These are phyloP conservation scores for Sporisorium scitamineum DNA, from an alignment of 1,284 basidiomycete genomes.

Conservation along the genomic window DNA sequence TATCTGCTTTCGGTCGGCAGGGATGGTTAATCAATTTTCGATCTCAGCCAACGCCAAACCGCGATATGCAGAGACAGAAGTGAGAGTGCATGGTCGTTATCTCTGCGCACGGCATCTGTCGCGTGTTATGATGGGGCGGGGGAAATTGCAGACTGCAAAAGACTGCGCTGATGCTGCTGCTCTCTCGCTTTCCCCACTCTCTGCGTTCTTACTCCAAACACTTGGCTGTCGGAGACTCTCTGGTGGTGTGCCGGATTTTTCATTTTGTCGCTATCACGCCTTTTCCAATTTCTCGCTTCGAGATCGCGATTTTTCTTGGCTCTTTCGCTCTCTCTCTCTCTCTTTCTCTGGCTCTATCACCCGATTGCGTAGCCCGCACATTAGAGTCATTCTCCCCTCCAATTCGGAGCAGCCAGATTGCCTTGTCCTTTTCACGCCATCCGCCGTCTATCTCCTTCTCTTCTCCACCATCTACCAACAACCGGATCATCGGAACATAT, in stretches of 20 bases:
- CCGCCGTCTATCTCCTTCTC: neutral
- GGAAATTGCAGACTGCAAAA: neutral
- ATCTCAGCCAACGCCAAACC: no score
- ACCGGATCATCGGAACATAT: neutral
- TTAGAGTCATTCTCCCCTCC: neutral
- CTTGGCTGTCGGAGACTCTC: neutral
- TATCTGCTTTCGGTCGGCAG: no score
- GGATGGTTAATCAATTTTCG: no score
- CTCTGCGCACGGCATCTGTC: neutral
- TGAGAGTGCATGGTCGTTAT: neutral
- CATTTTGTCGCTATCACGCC: slow-evolving; percentile 7
- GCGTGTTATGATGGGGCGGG: neutral
- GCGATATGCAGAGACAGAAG: neutral
- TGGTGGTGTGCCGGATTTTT: neutral
- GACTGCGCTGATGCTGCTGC: neutral
- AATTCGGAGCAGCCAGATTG: no score
- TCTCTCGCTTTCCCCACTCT: slow-evolving; percentile 13
- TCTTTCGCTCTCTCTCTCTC: neutral
- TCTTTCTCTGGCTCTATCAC: slow-evolving; percentile 8
- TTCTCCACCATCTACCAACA: neutral
- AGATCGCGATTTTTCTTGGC: slow-evolving; percentile 22
- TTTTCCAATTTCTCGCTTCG: slow-evolving; percentile 10
- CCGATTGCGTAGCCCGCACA: slow-evolving; percentile 12
- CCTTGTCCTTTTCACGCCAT: neutral
- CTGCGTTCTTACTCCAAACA: neutral